Evolutionary conservation across 192 early-diverging fungal genomes (phyloP), one percentile per base, ranked within the genome.

Genomic region (Dissophora ornata): DNA sequence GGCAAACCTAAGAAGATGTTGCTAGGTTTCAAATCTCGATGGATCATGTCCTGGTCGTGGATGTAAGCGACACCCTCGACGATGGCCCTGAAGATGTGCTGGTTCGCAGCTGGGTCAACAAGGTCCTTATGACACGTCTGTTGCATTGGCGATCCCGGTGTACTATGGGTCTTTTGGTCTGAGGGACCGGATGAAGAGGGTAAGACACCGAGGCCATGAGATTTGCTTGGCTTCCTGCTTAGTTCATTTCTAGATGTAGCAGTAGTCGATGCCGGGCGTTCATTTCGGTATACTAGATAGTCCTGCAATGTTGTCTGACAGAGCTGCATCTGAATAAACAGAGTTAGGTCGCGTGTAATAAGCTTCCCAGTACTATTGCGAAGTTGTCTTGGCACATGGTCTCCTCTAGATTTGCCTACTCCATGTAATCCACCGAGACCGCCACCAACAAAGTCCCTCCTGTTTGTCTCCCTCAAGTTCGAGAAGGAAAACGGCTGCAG

Each of bases 281-380:
- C 80, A 56, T 92, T 87, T 7, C 88, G 81, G 32, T 84, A 84
- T 32, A 61, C 44, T 0, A 93, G 80, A 36, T 88, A 93, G 75
- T 93, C 91, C 30, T 85, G 84, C 22, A 93, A 73, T 1, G 88
- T 90, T 48, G 80, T 90, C 55, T 86, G 85, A 58, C 96, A 99
- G 29, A 99, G 83, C 67, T 99, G 95, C 97, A 99, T 95, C 65
- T 96, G 93, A 50, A 95, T 90, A 75, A 90, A 93, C 28, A 94
- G 64, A 0, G 84, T 89, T 53, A 80, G 83, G 18, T 82, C 81
- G 0, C 77, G 59, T 15, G 70, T 51, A 4, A 77, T 47, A n/a
- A 67, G 26, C 25, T 50, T 57, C 9, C 64, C 59, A 11, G 52
- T 40, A 26, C 65, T 44, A 26, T 62, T 67, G 8, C 59, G 57